Percentiles rank a stretch among this genome's conserved stretches.
Conservation (phyloP, 306 rosid species). For the Acacia confusa region DNA sequence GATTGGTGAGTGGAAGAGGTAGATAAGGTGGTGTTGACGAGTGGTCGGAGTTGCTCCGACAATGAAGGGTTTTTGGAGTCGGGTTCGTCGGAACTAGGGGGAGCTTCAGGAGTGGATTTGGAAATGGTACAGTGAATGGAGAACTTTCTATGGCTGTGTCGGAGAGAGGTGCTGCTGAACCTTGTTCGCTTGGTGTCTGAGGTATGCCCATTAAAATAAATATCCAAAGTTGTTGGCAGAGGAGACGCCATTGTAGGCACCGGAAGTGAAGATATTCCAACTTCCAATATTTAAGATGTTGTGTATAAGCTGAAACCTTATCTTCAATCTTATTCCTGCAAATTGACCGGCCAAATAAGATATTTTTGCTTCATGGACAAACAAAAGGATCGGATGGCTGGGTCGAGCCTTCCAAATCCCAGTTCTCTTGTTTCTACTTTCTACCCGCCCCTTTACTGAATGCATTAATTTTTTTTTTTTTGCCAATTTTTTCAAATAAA, state of each 20-base stretch:
- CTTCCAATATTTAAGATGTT: neutral
- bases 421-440: too few species aligned
- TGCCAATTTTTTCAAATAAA: too few species aligned
- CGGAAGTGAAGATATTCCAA: neutral
- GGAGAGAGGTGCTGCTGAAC: conserved; percentile 47
- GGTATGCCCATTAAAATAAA: conserved; percentile 44
- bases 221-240: conserved; percentile 52
- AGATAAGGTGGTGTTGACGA: conserved; percentile 60
- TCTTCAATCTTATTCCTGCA: neutral
- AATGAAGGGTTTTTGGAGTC: conserved; percentile 53
- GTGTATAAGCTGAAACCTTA: neutral
- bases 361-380: neutral
- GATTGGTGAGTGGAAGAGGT: conserved; percentile 37
- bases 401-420: neutral
- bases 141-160: conserved; percentile 29
- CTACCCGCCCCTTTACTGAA: too few species aligned
- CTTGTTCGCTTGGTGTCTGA: conserved; percentile 50
- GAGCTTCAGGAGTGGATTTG: conserved; percentile 43
- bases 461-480: too few species aligned
- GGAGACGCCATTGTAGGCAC: conserved; percentile 59
- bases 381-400: neutral
- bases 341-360: neutral
- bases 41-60: conserved; percentile 79
- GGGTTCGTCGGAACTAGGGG: conserved; percentile 37
- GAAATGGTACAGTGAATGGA: conserved; percentile 45